Percentiles rank a stretch among this genome's conserved stretches.
Evolutionary conservation across 176 grass and related monocot genomes (phyloP).

Genomic region (Eragrostis nindensis): DNA sequence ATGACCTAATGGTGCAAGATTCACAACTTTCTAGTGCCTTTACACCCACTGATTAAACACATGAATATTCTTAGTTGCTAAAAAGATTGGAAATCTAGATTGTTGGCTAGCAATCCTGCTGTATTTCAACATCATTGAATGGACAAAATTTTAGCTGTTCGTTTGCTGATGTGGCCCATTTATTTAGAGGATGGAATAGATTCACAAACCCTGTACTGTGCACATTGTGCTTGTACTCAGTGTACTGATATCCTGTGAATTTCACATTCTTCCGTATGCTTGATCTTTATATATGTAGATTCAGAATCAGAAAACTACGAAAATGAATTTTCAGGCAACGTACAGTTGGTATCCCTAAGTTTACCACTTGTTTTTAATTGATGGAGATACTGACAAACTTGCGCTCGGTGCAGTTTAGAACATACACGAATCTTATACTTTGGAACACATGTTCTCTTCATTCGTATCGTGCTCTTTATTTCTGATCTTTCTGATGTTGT

Average conservation of each 20-base stretch:
- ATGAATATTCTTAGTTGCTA: constrained; percentile 11
- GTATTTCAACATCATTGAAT: not conserved
- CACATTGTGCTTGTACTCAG: not conserved
- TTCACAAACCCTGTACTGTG: not conserved
- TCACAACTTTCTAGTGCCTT: not conserved
- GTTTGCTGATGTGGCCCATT: not conserved
- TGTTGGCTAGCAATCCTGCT: not conserved
- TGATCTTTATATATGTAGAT: too few species aligned
- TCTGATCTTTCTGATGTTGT: constrained; percentile 14
- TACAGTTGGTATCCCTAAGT: not conserved
- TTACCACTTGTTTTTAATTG: not conserved
- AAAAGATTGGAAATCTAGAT: not conserved
- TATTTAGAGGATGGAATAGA: not conserved
- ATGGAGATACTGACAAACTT: not conserved
- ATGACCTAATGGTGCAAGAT: not conserved
- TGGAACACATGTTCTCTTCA: not conserved
- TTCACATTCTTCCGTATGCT: too few species aligned
- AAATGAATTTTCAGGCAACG: not conserved
- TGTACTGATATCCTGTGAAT: not conserved
- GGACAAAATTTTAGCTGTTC: not conserved
- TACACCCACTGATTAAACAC: not conserved
- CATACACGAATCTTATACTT: constrained; percentile 5
- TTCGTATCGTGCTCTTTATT: too few species aligned
- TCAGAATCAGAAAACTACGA: not conserved
- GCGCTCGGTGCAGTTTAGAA: constrained; percentile 5